Conservation (phyloP, 495 filamentous ascomycete species). For the Tetracladium marchalianum region DNA sequence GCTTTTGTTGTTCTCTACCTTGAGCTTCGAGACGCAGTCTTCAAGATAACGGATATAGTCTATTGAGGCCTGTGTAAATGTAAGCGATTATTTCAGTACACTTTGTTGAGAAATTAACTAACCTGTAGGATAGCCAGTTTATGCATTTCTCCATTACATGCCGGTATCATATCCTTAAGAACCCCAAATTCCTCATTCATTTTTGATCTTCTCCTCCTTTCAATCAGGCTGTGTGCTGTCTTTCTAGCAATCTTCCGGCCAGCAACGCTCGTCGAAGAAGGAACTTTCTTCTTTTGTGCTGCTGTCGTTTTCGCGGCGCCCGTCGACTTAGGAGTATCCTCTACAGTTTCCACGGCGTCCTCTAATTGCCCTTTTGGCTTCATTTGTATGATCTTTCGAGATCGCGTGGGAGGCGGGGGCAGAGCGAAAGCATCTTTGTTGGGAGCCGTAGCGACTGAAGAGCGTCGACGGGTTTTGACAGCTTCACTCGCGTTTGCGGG, state of each 20-base stretch:
- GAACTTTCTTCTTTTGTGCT: constrained; percentile 58
- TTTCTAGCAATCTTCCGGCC: constrained; percentile 90
- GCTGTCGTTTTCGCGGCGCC: constrained; percentile 24
- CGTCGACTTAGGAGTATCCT: constrained; percentile 15
- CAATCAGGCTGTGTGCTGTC: constrained; percentile 92
- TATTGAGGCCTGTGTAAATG: constrained; percentile 64
- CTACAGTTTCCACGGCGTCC: constrained; percentile 12
- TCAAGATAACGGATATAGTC: constrained; percentile 95
- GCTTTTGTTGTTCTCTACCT: constrained; percentile 41
- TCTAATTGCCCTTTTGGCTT: constrained; percentile 50
- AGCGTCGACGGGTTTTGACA: constrained; percentile 48
- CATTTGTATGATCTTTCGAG: constrained; percentile 98
- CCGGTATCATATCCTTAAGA: constrained; percentile 91
- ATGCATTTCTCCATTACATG: constrained; percentile 88
- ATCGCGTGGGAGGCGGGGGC: constrained; percentile 84
- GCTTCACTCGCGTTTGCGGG: constrained; percentile 45
- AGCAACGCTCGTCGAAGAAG: constrained; percentile 62
- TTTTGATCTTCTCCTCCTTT: constrained; percentile 81
- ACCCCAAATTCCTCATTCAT: constrained; percentile 99
- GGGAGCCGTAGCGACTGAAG: constrained; percentile 38
- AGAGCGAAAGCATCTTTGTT: constrained; percentile 60
- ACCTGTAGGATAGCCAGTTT: constrained; percentile 96
- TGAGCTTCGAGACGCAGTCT: constrained; percentile 74
- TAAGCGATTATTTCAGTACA: neutral
- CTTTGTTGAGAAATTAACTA: constrained; percentile 15